These are phyloP conservation scores for Podosphaera xanthii DNA, from an alignment of 2,329 filamentous ascomycete species.

Conservation along the genomic window DNA sequence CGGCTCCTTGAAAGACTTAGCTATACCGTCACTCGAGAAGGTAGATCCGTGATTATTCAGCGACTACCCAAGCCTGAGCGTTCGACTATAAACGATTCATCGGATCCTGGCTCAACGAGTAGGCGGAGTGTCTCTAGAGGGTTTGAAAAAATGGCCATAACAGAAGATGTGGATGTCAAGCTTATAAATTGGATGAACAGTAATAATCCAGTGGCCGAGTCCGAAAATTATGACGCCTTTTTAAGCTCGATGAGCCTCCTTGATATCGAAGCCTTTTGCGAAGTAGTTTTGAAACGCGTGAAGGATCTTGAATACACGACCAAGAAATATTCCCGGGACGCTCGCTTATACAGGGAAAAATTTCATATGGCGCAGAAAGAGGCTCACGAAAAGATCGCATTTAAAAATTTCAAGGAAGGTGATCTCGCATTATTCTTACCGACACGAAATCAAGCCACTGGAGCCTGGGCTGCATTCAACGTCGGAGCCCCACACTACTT, in stretches of 20 bases:
- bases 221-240: constrained; percentile 51
- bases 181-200: constrained; percentile 67
- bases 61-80: constrained; percentile 41
- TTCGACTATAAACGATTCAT: constrained; percentile 33
- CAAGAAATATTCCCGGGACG: constrained; percentile 80
- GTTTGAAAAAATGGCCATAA: constrained; percentile 28
- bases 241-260: constrained; percentile 53
- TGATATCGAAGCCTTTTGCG: constrained; percentile 62
- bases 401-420: constrained; percentile 85
- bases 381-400: constrained; percentile 87
- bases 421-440: constrained; percentile 86
- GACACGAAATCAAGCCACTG: constrained; percentile 78
- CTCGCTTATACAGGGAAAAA: constrained; percentile 68
- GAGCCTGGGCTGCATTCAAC: constrained; percentile 96
- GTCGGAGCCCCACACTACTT: constrained; percentile 95
- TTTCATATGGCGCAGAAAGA: constrained; percentile 62
- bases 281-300: constrained; percentile 68
- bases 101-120: constrained; percentile 29
- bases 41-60: constrained; percentile 51
- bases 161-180: constrained; percentile 43
- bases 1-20: constrained; percentile 71
- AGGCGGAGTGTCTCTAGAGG: constrained; percentile 28
- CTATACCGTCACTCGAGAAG: constrained; percentile 56
- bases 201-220: constrained; percentile 40
- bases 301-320: constrained; percentile 87